Conservation (phyloP, 2,329 filamentous ascomycete genomes). For the Fusarium sp. region DNA sequence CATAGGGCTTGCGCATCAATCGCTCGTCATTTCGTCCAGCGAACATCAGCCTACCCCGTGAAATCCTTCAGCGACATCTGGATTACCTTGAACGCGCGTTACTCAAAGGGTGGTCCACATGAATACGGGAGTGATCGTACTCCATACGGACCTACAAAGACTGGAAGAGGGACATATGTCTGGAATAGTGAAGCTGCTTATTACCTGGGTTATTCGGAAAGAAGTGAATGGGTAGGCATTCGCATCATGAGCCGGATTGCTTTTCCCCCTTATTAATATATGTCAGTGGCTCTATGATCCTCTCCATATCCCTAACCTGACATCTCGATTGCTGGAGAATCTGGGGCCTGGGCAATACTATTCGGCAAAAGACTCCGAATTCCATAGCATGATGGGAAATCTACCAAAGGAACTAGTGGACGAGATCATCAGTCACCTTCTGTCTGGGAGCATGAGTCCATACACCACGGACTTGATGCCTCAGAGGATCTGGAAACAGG, state of each 20-base stretch:
- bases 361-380: not conserved
- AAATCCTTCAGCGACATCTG: conserved; percentile 6
- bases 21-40: not conserved
- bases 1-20: conserved; percentile 1
- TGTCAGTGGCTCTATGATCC: not conserved
- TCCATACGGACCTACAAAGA: not conserved
- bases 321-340: not conserved
- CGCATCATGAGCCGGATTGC: not conserved
- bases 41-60: not conserved
- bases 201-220: not conserved
- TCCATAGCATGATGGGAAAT: not conserved
- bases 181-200: not conserved
- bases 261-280: not conserved
- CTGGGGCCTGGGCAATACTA: not conserved
- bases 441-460: fast-evolving
- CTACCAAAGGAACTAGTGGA: not conserved
- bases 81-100: not conserved
- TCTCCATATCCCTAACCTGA: not conserved
- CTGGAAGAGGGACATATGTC: not conserved
- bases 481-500: not conserved
- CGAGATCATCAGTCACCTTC: not conserved
- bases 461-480: not conserved
- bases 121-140: not conserved
- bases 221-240: not conserved
- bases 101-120: not conserved